Conservation (phyloP, 352 stramenopile species). For the Phytopythium cucurbitacearum region DNA sequence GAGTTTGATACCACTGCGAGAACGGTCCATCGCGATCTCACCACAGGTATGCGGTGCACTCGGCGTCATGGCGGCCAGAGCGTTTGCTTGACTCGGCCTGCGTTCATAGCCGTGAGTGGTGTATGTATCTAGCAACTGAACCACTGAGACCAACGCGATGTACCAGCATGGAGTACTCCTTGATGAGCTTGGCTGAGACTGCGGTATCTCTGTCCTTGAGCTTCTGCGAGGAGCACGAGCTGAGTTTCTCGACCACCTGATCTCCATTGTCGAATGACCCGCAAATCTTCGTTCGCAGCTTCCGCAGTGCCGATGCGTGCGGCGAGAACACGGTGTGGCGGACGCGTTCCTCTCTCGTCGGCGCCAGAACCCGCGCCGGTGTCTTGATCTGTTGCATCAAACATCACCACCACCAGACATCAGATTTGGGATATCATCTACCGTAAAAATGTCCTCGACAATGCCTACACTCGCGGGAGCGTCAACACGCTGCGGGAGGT, state of each 20-base stretch:
- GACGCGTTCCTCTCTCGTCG: slow-evolving; percentile 61
- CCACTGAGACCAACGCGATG: background rate
- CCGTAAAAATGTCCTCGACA: background rate
- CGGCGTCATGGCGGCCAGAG: slow-evolving; percentile 71
- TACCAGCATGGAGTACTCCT: slow-evolving; percentile 76
- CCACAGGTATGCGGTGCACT: slow-evolving; percentile 82
- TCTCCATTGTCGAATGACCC: slow-evolving; percentile 43
- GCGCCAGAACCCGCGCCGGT: slow-evolving; percentile 35
- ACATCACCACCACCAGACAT: slow-evolving; percentile 3
- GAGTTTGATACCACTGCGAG: background rate
- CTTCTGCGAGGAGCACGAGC: slow-evolving; percentile 58
- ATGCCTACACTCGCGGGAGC: slow-evolving; percentile 48
- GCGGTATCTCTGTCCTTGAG: slow-evolving; percentile 55
- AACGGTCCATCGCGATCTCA: slow-evolving; percentile 11
- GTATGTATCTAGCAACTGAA: background rate
- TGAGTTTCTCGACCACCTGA: slow-evolving; percentile 39
- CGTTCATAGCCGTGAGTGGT: background rate
- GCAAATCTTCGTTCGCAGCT: slow-evolving; percentile 39
- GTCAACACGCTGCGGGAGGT: slow-evolving; percentile 76
- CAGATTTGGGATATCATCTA: background rate
- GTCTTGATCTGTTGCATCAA: slow-evolving; percentile 62
- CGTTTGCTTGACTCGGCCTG: slow-evolving; percentile 82
- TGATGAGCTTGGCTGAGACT: slow-evolving; percentile 70
- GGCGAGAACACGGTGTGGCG: slow-evolving; percentile 70
- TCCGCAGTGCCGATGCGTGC: slow-evolving; percentile 48